A percentile compares a stretch with the other conserved stretches of the same genome.
phyloP scores from a whole-genome alignment of 495 filamentous ascomycete genomes.

The Rostrohypoxylon terebratum region DNA sequence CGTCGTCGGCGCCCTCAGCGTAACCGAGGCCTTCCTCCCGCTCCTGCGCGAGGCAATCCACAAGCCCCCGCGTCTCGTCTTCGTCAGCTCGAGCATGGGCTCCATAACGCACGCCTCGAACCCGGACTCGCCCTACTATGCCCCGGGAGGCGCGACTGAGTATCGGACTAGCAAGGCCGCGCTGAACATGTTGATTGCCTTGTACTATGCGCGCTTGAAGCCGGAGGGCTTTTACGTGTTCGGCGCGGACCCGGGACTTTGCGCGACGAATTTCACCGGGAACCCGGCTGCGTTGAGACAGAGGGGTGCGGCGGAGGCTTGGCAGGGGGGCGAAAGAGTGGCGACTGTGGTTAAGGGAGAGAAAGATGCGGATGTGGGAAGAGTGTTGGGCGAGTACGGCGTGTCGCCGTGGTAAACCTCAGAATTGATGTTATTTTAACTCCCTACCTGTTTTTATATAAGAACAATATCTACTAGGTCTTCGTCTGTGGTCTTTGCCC shows the following conservation, averaged over 20 bases:
- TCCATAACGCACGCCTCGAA: constrained; percentile 49
- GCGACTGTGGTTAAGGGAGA: constrained; percentile 49
- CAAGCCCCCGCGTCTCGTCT: constrained; percentile 35
- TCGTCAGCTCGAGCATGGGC: constrained; percentile 51
- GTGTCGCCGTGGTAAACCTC: constrained; percentile 32
- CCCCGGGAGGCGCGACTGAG: constrained; percentile 19
- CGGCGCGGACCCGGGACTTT: constrained; percentile 34
- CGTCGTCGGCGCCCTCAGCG: constrained; percentile 53
- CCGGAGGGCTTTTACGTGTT: constrained; percentile 32
- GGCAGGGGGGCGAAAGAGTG: constrained; percentile 45
- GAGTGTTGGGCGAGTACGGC: constrained; percentile 45
- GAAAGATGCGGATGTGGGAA: constrained; percentile 49
- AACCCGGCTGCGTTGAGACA: constrained; percentile 39
- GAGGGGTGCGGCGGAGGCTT: constrained; percentile 46
- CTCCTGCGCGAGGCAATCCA: constrained; percentile 52
- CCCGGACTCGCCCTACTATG: constrained; percentile 28
- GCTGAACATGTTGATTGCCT: constrained; percentile 55
- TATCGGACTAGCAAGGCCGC: constrained; percentile 55
- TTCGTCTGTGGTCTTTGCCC: not conserved
- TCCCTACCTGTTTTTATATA: not conserved
- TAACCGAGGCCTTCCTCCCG: constrained; percentile 58
- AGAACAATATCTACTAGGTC: not conserved
- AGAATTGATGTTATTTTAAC: too few relatives aligned
- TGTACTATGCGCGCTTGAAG: constrained; percentile 34
- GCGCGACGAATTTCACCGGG: constrained; percentile 31